Evolutionary conservation across 768 basidiomycete species (phyloP).

Genomic region (Tricholoma sp.): DNA sequence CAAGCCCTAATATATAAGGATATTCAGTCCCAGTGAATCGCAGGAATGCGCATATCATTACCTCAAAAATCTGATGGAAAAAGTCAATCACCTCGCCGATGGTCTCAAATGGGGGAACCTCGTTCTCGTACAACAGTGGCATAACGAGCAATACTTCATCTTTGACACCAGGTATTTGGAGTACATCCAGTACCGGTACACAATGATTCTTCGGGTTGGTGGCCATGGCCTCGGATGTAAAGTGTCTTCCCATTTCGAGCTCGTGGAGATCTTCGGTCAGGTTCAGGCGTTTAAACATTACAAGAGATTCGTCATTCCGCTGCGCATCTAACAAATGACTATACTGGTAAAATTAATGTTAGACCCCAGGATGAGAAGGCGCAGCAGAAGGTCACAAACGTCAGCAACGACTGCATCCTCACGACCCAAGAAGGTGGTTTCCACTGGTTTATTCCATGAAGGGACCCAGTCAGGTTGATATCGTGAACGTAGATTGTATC

Average conservation of each 20-base stretch:
- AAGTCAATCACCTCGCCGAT: constrained; percentile 28
- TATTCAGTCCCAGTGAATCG: background rate
- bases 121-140: constrained; percentile 19
- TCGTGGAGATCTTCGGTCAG: constrained; percentile 21
- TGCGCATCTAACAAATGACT: constrained; percentile 25
- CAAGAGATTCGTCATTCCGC: constrained; percentile 25
- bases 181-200: constrained; percentile 23
- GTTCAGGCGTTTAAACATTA: constrained; percentile 25
- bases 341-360: constrained; percentile 1
- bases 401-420: background rate
- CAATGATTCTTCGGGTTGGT: constrained; percentile 30
- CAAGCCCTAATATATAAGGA: constrained; percentile 19
- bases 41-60: background rate
- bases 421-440: background rate
- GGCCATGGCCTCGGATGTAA: constrained; percentile 11
- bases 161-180: constrained; percentile 16
- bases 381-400: background rate
- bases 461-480: constrained; percentile 8
- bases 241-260: constrained; percentile 22
- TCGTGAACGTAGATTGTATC: constrained; percentile 4
- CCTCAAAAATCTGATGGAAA: constrained; percentile 24
- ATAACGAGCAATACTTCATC: constrained; percentile 22
- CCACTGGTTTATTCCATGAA: constrained; percentile 1
- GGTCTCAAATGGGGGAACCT: constrained; percentile 22
- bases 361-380: background rate